Percentiles rank a stretch among this genome's conserved stretches.
Conservation (phyloP, 139 green algal species). For the Mesostigma viride region DNA sequence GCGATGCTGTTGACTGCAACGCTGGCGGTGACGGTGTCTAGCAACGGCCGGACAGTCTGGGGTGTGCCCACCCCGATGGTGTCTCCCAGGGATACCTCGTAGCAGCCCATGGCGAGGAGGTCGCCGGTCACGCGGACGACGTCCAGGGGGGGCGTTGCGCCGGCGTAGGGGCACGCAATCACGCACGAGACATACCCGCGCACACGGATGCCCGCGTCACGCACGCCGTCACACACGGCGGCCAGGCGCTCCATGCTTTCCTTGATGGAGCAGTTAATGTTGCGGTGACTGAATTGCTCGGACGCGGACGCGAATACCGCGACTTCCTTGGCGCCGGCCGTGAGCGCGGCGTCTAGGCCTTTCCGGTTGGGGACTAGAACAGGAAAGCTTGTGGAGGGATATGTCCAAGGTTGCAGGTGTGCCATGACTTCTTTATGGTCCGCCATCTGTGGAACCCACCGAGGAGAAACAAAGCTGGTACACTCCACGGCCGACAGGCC, state of each 20-base stretch:
- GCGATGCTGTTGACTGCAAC: slow-evolving; percentile 52
- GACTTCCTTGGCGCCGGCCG: slow-evolving; percentile 65
- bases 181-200: slow-evolving; percentile 70
- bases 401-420: not conserved
- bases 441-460: not conserved
- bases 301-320: slow-evolving; percentile 51
- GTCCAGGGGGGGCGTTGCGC: slow-evolving; percentile 32
- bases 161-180: slow-evolving; percentile 67
- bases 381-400: not conserved
- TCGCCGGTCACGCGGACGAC: slow-evolving; percentile 56
- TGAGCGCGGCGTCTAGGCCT: slow-evolving; percentile 64
- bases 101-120: slow-evolving; percentile 81
- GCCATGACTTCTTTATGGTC: not conserved
- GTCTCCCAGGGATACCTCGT: slow-evolving; percentile 84
- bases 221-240: slow-evolving; percentile 39
- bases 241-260: slow-evolving; percentile 47
- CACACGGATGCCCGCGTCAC: slow-evolving; percentile 42
- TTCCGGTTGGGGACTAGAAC: slow-evolving; percentile 21
- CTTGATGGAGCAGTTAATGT: slow-evolving; percentile 74
- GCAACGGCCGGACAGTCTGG: slow-evolving; percentile 51
- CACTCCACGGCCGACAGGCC: slow-evolving; percentile 56
- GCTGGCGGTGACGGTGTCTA: slow-evolving; percentile 41
- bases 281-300: slow-evolving; percentile 61
- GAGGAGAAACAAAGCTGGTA: slow-evolving; percentile 70
- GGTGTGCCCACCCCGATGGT: slow-evolving; percentile 78